Evolutionary conservation across 768 basidiomycete genomes (phyloP), one percentile per base, ranked within the genome.

Genomic region (Agrocybe pediades): DNA sequence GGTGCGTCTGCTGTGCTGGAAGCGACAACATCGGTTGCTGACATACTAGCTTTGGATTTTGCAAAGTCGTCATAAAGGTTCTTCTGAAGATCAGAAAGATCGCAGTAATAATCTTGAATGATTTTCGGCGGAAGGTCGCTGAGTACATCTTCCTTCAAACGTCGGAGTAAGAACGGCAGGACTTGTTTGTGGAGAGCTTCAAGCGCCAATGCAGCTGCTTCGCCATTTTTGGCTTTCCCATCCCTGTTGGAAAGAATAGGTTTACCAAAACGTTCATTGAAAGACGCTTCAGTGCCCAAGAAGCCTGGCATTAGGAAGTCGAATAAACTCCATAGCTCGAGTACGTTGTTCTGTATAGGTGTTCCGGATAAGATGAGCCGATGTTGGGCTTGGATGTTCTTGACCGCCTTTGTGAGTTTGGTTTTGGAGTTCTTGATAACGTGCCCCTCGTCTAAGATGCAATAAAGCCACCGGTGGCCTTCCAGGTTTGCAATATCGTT

Each of bases 221-320:
- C 97, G 17, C 88, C 84, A 51, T 87, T 95, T 72, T 95, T 97
- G 16, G 90, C 83, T 71, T 98, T 99, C 1, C 94, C 95, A 59
- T 98, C 97, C 44, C 95, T 83, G 68, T 93, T 95, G 6, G 93
- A 90, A 47, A 97, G 73, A 44, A 99, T 98, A 1, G 97, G 97
- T 65, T 95, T 97, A 56, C 93, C 88, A 65, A 97, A 99, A 25
- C 92, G 84, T 53, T 98, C 95, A 62, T 93, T 96, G 76, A 99
- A 99, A 2, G 87, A 88, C 13, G 86, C 70, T 69, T 98, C 97
- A 11, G 90, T 94, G n/a, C 97, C 97, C 47, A 99, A 75, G 74
- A 99, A 98, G 3, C 97, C 97, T 15, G 97, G 97, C 97, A 99
- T 99, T 60, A 99, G 74, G 74, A 98, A 99, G 71, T 99, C 97